Evolutionary conservation across 495 filamentous ascomycete genomes (phyloP), one percentile per base, ranked within the genome.

Genomic region (Aspergillus mulundensis): DNA sequence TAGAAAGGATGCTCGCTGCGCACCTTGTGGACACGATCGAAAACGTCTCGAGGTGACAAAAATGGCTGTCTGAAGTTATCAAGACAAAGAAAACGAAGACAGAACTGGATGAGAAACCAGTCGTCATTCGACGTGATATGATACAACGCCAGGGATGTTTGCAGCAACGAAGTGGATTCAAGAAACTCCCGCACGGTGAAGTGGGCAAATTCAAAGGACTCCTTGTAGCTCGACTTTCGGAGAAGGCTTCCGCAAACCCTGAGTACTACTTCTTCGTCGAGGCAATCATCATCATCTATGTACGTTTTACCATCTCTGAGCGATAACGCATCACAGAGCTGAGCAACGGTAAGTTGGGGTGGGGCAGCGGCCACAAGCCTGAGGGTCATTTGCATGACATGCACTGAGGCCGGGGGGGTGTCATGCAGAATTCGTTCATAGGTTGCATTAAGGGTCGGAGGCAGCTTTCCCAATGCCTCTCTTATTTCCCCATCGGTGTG

Each of bases 241-340:
- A 50, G 3, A 2, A 50, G 30, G 16, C 48, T 50, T 10, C 48
- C 32, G 30, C 32, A 50, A 10, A 20, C 7, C 3, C 48, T 32
- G n/a, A 18, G 4, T 16, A 49, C 32, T 5, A 21, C 48, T 4
- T 21, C 18, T 5, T 50, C 48, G 7, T 38, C 16, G 4, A 50
- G 15, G 15, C 5, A 5, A 14, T 50, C 48, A 39, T 50, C 48
- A 8, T 25, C 48, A 3, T 50, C 48, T 0, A 50, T 20, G 12
- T 8, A 20, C 14, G n/a, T 2, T 2, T 15, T 19, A 19, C 18
- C 19, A 3, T 50, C 32, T 15, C 10, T 3, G 14, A 50, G 11
- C 30, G 48, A 50, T 19, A 50, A 12, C 5, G 48, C 48, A 5
- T 50, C 48, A 21, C 48, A 50, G 4, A 50, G 48, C 28, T 38